phyloP scores from a whole-genome alignment of 805 yeast genomes.

The Jamesozyma rosinii region DNA sequence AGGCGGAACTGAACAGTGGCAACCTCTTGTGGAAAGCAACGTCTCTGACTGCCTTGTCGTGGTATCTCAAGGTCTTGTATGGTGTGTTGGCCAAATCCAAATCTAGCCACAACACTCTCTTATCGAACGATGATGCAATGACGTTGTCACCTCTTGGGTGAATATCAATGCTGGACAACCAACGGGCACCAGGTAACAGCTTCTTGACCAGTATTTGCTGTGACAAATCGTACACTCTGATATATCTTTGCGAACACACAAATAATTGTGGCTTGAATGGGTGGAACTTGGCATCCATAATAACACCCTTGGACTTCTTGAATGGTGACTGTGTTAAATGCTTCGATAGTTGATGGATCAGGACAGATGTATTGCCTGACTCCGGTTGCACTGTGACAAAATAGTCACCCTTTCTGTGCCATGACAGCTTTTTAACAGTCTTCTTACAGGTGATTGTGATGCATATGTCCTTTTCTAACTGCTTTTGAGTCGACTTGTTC shows the following conservation, averaged over 20 bases:
- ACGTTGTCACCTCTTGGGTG: constrained; percentile 96
- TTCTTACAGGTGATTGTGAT: constrained; percentile 58
- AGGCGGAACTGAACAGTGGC: constrained; percentile 88
- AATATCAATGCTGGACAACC: constrained; percentile 84
- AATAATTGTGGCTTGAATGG: constrained; percentile 90
- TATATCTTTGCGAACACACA: constrained; percentile 88
- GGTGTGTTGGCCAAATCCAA: constrained; percentile 82
- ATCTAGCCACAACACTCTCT: constrained; percentile 96
- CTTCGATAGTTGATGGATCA: constrained; percentile 89
- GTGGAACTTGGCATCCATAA: constrained; percentile 94
- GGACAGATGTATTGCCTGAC: constrained; percentile 75
- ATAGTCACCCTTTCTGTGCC: constrained; percentile 98
- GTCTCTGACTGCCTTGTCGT: constrained; percentile 85
- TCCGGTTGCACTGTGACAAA: constrained; percentile 96
- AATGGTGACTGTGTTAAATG: constrained; percentile 95
- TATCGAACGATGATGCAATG: constrained; percentile 85
- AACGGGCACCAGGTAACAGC: constrained; percentile 88
- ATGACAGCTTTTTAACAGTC: constrained; percentile 70
- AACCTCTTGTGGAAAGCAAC: constrained; percentile 78
- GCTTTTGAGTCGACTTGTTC: constrained; percentile 63
- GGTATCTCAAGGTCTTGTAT: constrained; percentile 90
- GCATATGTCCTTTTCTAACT: constrained; percentile 59
- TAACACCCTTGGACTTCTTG: constrained; percentile 82
- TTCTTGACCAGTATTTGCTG: constrained; percentile 78
- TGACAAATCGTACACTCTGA: constrained; percentile 82